Percentiles rank a stretch among this genome's conserved stretches.
phyloP scores from a whole-genome alignment of 2,329 filamentous ascomycete species.

The Penicillium oxalicum region DNA sequence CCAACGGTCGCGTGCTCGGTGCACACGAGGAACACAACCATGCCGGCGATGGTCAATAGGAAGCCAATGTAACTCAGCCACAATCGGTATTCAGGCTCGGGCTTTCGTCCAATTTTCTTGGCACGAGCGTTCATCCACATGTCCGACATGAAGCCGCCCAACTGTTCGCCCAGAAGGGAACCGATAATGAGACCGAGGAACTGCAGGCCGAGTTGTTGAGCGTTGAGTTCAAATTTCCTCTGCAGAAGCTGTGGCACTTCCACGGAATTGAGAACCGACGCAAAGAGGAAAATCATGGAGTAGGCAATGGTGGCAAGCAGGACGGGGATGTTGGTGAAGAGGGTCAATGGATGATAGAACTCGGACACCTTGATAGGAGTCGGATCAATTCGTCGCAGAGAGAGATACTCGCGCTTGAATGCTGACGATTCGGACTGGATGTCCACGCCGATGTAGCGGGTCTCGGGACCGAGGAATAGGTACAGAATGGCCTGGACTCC shows the following conservation, averaged over 20 bases:
- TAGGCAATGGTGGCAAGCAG: conserved; percentile 50
- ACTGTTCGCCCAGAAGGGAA: conserved; percentile 53
- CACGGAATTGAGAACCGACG: conserved; percentile 49
- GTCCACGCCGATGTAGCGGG: conserved; percentile 41
- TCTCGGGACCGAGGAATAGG: conserved; percentile 50
- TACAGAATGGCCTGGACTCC: conserved; percentile 51
- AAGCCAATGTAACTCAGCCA: conserved; percentile 54
- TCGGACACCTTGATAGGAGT: conserved; percentile 44
- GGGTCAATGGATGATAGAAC: conserved; percentile 48
- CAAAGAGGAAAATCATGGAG: conserved; percentile 53
- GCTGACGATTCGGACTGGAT: conserved; percentile 16
- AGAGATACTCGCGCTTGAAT: conserved; percentile 42
- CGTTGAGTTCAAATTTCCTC: conserved; percentile 51
- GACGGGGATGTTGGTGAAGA: conserved; percentile 45
- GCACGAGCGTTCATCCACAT: conserved; percentile 49
- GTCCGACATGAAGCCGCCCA: conserved; percentile 52
- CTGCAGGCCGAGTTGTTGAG: conserved; percentile 54
- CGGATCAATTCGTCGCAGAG: conserved; percentile 47
- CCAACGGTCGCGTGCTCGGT: conserved; percentile 40
- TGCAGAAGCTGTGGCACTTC: conserved; percentile 56
- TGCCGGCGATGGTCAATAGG: conserved; percentile 46
- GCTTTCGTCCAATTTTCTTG: conserved; percentile 30
- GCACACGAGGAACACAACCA: conserved; percentile 53
- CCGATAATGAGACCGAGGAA: conserved; percentile 55
- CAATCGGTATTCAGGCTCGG: conserved; percentile 49